Percentiles rank a stretch among this genome's conserved stretches.
Conservation (phyloP, 2,329 filamentous ascomycete genomes). For the Zymoseptoria pseudotritici region DNA sequence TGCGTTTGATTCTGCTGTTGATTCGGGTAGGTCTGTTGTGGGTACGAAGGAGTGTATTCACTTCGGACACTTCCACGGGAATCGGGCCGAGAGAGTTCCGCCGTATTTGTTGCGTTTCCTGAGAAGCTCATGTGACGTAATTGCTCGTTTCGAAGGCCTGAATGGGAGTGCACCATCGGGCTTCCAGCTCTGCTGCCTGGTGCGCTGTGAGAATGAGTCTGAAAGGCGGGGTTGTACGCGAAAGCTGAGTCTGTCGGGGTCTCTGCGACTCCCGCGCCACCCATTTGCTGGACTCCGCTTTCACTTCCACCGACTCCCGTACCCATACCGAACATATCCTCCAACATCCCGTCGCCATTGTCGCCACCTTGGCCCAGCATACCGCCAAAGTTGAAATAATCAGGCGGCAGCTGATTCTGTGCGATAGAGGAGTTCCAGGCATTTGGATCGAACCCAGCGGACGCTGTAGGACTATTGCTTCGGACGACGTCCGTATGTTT, state of each 20-base stretch:
- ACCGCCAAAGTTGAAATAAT: conserved; percentile 24
- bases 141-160: conserved; percentile 25
- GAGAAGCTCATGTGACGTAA: conserved; percentile 30
- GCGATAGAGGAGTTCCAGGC: conserved; percentile 76
- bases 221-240: conserved; percentile 29
- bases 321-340: conserved; percentile 27
- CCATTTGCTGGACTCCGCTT: conserved; percentile 17
- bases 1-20: conserved; percentile 15
- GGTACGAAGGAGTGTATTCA: conserved; percentile 18
- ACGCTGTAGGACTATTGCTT: conserved; percentile 50
- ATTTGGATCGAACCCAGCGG: conserved; percentile 57
- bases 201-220: conserved; percentile 26
- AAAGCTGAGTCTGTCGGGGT: conserved; percentile 26
- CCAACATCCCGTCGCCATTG: conserved; percentile 18
- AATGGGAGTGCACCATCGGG: conserved; percentile 37
- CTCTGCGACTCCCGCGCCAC: conserved; percentile 24
- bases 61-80: conserved; percentile 29
- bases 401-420: conserved; percentile 33
- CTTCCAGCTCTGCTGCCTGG: conserved; percentile 39
- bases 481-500: conserved; percentile 55
- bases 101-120: conserved; percentile 17
- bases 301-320: conserved; percentile 12
- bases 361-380: conserved; percentile 12
- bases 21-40: conserved; percentile 1
- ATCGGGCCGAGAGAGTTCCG: conserved; percentile 27